Percentiles rank a stretch among this genome's conserved stretches.
Conservation (phyloP, 2,329 filamentous ascomycete genomes). For the Calonectria henricotiae region DNA sequence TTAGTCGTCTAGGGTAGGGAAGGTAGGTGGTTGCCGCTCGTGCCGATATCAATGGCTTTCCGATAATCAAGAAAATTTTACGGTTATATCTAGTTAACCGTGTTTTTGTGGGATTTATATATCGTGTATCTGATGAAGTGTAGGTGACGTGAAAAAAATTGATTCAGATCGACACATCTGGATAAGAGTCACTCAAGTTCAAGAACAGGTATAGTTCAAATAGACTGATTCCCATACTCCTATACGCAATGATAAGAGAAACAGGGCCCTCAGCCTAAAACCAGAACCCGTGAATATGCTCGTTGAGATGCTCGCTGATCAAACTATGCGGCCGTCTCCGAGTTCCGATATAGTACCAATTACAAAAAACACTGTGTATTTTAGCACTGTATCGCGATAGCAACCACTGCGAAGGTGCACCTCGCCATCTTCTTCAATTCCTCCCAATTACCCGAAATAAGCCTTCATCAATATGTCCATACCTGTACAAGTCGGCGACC, state of each 20-base stretch:
- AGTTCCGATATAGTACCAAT: slow-evolving; percentile 54
- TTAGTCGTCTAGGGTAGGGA: not conserved
- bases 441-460: slow-evolving; percentile 2
- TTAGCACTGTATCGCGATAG: slow-evolving; percentile 28
- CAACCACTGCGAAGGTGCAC: not conserved
- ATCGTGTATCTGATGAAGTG: no score
- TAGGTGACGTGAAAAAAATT: no score
- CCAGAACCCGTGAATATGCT: not conserved
- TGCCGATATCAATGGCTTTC: no score
- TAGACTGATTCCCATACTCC: no score
- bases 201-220: not conserved
- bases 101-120: no score
- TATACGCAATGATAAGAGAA: not conserved
- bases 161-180: no score
- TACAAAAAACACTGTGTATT: slow-evolving; percentile 53
- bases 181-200: no score
- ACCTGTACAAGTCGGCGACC: slow-evolving; percentile 48
- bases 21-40: not conserved
- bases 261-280: not conserved
- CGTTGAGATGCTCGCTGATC: not conserved
- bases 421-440: slow-evolving; percentile 2
- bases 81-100: no score
- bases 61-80: no score
- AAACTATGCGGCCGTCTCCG: slow-evolving; percentile 72
- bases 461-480: slow-evolving; percentile 47